A percentile compares a stretch with the other conserved stretches of the same genome.
Evolutionary conservation across 1,139 yeast species (phyloP).

Genomic region (Zygoascus sp.): DNA sequence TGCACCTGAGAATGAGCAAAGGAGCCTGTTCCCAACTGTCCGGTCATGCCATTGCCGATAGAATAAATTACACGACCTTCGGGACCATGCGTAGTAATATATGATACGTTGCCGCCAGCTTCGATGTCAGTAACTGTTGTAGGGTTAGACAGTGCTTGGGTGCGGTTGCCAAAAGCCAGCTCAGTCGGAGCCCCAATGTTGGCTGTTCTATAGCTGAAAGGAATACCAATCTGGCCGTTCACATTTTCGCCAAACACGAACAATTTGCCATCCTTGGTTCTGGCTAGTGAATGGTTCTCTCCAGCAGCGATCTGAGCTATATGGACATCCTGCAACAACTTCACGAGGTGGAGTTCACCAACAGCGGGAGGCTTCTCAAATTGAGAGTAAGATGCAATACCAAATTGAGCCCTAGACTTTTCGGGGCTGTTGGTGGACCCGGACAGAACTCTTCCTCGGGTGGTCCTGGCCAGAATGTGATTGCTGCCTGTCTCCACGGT

Average conservation of each 20-base stretch:
- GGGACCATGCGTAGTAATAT: conserved; percentile 30
- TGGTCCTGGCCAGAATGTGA: conserved; percentile 61
- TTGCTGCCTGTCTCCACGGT: conserved; percentile 57
- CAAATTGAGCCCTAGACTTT: conserved; percentile 72
- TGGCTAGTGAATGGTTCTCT: conserved; percentile 62
- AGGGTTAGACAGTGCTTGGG: conserved; percentile 8
- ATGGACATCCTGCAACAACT: conserved; percentile 28
- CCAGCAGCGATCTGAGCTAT: conserved; percentile 70
- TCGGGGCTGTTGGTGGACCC: conserved; percentile 45
- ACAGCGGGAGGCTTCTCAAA: conserved; percentile 48
- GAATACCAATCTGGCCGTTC: conserved; percentile 78
- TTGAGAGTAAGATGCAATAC: conserved; percentile 68
- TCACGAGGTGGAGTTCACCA: conserved; percentile 37
- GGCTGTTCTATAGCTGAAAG: conserved; percentile 61
- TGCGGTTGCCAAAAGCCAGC: conserved; percentile 15
- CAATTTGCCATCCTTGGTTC: conserved; percentile 57
- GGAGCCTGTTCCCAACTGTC: conserved; percentile 81
- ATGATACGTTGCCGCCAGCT: conserved; percentile 70
- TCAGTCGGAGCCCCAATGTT: conserved; percentile 62
- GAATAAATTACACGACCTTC: conserved; percentile 33
- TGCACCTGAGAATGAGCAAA: conserved; percentile 67
- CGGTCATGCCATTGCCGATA: conserved; percentile 81
- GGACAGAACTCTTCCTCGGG: conserved; percentile 60
- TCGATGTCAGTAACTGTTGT: conserved; percentile 43
- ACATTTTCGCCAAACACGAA: conserved; percentile 85